phyloP scores from a whole-genome alignment of 179 eudicot genomes.

The Spinacia oleracea region DNA sequence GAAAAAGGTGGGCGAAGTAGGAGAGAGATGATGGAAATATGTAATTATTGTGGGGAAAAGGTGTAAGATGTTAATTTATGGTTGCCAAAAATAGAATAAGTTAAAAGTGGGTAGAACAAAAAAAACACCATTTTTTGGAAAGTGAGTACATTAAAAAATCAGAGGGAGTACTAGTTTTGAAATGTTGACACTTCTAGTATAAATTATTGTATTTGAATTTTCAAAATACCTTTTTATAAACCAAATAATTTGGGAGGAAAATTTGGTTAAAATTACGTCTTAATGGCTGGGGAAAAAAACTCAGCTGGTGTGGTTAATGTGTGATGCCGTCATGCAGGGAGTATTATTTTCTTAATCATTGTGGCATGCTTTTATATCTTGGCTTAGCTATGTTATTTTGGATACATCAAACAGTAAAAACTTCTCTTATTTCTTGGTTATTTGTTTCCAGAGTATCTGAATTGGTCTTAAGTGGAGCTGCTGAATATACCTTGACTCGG shows the following conservation, averaged over 20 bases:
- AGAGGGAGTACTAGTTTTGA: no score
- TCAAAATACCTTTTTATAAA: neutral
- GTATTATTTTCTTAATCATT: neutral
- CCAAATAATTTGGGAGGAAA: neutral
- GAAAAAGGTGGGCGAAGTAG: no score
- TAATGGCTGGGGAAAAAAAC: neutral
- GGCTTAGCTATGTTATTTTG: neutral
- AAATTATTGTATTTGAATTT: neutral
- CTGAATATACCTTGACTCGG: constrained; percentile 69
- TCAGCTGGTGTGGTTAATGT: neutral
- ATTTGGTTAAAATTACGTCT: neutral
- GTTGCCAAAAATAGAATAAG: no score
- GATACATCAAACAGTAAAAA: neutral
- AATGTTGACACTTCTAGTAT: no score
- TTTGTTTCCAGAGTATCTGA: constrained; percentile 55
- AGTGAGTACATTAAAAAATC: no score
- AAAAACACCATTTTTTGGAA: no score
- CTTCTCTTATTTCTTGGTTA: constrained; percentile 17
- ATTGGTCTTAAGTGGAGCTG: constrained; percentile 66
- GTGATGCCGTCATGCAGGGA: neutral
- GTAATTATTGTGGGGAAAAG: no score
- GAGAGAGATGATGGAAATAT: no score
- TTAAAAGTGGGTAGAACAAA: no score
- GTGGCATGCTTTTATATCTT: neutral
- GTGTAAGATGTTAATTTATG: no score